Evolutionary conservation across 345 rosid species (phyloP), one percentile per base, ranked within the genome.

Genomic region (Acer negundo): DNA sequence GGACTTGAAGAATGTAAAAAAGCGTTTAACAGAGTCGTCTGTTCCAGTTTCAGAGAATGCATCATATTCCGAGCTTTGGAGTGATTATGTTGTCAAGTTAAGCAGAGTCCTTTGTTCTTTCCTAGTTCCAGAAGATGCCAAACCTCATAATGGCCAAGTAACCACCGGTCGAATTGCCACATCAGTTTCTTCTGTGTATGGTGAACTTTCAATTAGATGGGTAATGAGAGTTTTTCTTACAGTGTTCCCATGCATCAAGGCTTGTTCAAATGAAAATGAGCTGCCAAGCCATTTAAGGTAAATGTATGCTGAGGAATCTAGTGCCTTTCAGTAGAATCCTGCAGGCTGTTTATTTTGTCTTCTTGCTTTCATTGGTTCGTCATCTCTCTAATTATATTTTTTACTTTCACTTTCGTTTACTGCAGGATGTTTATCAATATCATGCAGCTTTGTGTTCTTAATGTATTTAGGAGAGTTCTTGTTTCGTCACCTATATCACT

Each of bases 191-290:
- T 77, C 90, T 51, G 78, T 79, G 38, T 89, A 91, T 78, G 65
- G 80, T 73, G 95, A 89, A 80, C 92, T 91, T 81, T 89, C 95
- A 78, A 84, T 91, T 72, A 89, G 84, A 83, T 91, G 95, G 95
- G 77, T 84, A 71, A 73, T 88, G 80, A 84, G 89, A 86, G 93
- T 91, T 80, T 88, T 91, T 67, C 79, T 69, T 49, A 83, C 80
- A 35, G 84, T 91, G 77, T 89, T 91, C 83, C 95, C 90, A 0
- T 89, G 89, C 85, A 80, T 89, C 64, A 91, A 77, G 88, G 93
- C 90, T 73, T 91, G 90, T 81, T 82, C 91, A 38, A 83, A 83
- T 82, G 84, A 87, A 59, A 86, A 86, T 83, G 86, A 84, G 76
- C 73, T 89, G 84, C 95, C 88, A 68, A 81, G 70, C 71, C 88